Evolutionary conservation across 352 stramenopile species (phyloP).

Genomic region (Albugo laibachii): DNA sequence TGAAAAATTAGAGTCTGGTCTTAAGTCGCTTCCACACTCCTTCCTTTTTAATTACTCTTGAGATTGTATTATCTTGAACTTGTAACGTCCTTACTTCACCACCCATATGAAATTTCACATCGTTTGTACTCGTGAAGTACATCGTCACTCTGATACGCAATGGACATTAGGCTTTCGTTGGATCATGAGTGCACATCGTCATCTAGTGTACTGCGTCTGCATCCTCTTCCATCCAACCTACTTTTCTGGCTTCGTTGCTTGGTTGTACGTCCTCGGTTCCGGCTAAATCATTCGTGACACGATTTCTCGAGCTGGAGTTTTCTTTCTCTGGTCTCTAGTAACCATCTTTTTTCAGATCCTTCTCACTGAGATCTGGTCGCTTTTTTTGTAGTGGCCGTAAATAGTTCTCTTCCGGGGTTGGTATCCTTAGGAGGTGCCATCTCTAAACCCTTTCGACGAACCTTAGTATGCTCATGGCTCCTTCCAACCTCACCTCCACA

Average conservation of each 20-base stretch:
- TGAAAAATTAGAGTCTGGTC: too few relatives aligned
- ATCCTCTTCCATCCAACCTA: background rate
- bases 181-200: conserved; percentile 5
- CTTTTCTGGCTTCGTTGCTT: background rate
- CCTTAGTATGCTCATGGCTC: background rate
- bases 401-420: background rate
- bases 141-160: conserved; percentile 2
- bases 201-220: conserved; percentile 6
- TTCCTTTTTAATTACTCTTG: too few relatives aligned
- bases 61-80: too few relatives aligned
- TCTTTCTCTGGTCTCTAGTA: too few relatives aligned
- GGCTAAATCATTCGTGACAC: background rate
- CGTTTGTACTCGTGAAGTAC: conserved; percentile 10
- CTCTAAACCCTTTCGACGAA: too few relatives aligned
- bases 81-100: background rate
- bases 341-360: too few relatives aligned
- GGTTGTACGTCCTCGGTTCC: background rate
- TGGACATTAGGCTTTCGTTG: conserved; percentile 1
- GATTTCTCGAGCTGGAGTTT: too few relatives aligned
- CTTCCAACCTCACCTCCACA: background rate
- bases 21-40: too few relatives aligned
- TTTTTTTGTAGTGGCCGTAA: background rate
- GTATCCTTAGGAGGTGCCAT: too few relatives aligned
- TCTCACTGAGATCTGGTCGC: background rate
- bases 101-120: conserved; percentile 3